Evolutionary conservation across 73 alveolate genomes (phyloP).

Genomic region (Paramecium sonneborni): DNA sequence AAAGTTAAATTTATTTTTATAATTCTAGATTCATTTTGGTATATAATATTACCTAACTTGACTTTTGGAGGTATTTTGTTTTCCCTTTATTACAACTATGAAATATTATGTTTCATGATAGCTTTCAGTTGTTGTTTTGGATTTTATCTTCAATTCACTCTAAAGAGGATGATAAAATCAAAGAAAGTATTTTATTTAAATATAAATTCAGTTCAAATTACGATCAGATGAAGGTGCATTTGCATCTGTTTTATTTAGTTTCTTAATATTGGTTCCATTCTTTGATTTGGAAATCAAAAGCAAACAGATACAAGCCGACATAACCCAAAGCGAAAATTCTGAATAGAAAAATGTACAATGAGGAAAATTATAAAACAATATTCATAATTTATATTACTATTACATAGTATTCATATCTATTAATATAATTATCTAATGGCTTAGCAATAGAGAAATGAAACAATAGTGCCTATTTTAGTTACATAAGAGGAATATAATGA

Average conservation of each 20-base stretch:
- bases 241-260: not conserved
- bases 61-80: not conserved
- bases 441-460: not conserved
- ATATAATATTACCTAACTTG: not conserved
- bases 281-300: not conserved
- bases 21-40: not conserved
- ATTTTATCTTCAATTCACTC: not conserved
- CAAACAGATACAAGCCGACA: not conserved
- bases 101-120: not conserved
- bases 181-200: not conserved
- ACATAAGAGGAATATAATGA: constrained; percentile 12
- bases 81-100: not conserved
- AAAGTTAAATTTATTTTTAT: not conserved
- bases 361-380: constrained; percentile 28
- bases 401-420: not conserved
- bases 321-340: not conserved
- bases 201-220: not conserved
- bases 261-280: not conserved
- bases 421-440: constrained; percentile 31
- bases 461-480: not conserved
- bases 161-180: not conserved
- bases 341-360: not conserved
- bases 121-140: not conserved
- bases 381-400: constrained; percentile 1
- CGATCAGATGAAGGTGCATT: not conserved